Percentiles rank a stretch among this genome's conserved stretches.
Conservation (phyloP, 2,329 filamentous ascomycete genomes). For the Chaetomium strumarium region DNA sequence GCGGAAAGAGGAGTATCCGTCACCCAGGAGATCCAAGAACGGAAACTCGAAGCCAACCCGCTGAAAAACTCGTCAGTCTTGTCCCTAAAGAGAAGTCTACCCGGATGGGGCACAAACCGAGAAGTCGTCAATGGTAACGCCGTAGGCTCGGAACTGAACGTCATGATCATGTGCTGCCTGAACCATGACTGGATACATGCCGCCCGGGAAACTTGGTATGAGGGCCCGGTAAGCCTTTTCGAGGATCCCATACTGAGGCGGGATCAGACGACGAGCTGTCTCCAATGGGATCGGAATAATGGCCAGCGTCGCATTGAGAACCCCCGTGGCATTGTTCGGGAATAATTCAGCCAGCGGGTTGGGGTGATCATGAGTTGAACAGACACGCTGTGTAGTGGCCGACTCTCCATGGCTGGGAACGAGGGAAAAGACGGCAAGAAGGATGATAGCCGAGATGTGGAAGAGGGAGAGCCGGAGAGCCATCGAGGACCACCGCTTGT, state of each 20-base stretch:
- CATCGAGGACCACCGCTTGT: conserved; percentile 19
- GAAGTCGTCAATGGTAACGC: conserved; percentile 41
- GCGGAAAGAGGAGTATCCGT: conserved; percentile 46
- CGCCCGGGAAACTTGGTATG: conserved; percentile 43
- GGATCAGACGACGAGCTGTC: conserved; percentile 42
- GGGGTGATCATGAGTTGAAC: conserved; percentile 28
- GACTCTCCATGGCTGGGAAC: conserved; percentile 21
- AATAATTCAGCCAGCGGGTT: conserved; percentile 45
- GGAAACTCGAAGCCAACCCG: conserved; percentile 48
- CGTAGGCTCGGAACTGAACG: conserved; percentile 37
- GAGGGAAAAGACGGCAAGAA: conserved; percentile 20
- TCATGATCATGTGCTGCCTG: conserved; percentile 48
- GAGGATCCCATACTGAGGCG: conserved; percentile 43
- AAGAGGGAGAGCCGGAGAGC: conserved; percentile 18
- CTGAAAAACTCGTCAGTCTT: conserved; percentile 29
- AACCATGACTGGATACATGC: conserved; percentile 48
- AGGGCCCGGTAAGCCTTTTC: conserved; percentile 42
- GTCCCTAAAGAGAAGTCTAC: not conserved
- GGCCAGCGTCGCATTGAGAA: conserved; percentile 47
- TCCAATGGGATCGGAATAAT: conserved; percentile 46
- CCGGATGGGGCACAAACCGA: conserved; percentile 33
- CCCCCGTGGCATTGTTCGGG: conserved; percentile 44
- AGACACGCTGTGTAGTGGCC: conserved; percentile 11
- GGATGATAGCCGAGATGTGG: conserved; percentile 17
- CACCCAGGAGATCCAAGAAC: conserved; percentile 47